These are phyloP conservation scores for Lepraria neglecta DNA, from an alignment of 495 filamentous ascomycete genomes.

Conservation along the genomic window DNA sequence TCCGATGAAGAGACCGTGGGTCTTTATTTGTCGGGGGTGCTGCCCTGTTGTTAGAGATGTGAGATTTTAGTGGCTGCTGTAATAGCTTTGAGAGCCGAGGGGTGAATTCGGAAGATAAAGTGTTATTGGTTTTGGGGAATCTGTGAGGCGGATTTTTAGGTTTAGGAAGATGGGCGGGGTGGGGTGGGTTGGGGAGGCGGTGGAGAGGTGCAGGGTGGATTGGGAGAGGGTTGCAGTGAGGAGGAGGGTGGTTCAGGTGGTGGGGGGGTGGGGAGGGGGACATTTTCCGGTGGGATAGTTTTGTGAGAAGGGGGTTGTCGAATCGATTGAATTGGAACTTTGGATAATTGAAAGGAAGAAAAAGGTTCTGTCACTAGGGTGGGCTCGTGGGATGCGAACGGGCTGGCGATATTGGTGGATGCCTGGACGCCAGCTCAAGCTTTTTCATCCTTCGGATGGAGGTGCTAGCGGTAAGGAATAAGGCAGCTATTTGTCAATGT, in stretches of 20 bases:
- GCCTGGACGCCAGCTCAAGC: too few species aligned
- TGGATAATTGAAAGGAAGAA: too few species aligned
- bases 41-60: constrained; percentile 8
- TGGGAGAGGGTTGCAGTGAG: constrained; percentile 4
- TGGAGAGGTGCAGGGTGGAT: constrained; percentile 9
- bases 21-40: not conserved
- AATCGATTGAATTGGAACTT: too few species aligned
- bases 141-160: constrained; percentile 4
- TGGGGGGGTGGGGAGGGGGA: not conserved
- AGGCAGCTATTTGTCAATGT: too few species aligned
- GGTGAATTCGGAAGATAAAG: not conserved
- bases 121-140: constrained; percentile 9
- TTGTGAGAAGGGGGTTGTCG: too few species aligned
- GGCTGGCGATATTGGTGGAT: too few species aligned
- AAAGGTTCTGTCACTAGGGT: too few species aligned
- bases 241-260: not conserved
- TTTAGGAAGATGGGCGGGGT: constrained; percentile 1
- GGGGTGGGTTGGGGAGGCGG: constrained; percentile 4
- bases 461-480: too few species aligned
- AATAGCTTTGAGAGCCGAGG: constrained; percentile 2
- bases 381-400: too few species aligned
- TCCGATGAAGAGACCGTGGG: not conserved
- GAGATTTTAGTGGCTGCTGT: constrained; percentile 12
- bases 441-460: too few species aligned
- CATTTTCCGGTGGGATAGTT: too few species aligned